Percentiles rank a stretch among this genome's conserved stretches.
Evolutionary conservation across 345 rosid species (phyloP).

Genomic region (Brassica incana): DNA sequence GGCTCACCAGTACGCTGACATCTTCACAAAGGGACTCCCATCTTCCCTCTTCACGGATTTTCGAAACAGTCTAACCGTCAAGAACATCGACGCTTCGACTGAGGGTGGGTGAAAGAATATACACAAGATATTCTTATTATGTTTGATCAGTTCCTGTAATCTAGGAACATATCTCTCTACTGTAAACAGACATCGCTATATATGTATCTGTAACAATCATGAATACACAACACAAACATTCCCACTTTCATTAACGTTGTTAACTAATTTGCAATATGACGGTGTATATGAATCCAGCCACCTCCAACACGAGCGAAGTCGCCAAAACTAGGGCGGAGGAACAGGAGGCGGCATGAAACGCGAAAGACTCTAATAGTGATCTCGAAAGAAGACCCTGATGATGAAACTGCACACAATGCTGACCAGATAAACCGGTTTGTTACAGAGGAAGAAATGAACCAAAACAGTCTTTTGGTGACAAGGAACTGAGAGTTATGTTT

Average conservation of each 20-base stretch:
- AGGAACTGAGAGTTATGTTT: neutral
- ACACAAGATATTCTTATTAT: too few relatives aligned
- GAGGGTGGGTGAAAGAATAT: too few relatives aligned
- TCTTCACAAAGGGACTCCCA: too few relatives aligned
- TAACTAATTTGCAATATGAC: neutral
- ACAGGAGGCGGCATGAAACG: conserved; percentile 41
- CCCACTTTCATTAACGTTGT: neutral
- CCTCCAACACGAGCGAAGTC: conserved; percentile 89
- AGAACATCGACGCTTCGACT: too few relatives aligned
- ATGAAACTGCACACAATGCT: conserved; percentile 19
- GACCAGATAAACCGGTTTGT: conserved; percentile 37
- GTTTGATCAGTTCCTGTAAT: too few relatives aligned
- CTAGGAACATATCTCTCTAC: too few relatives aligned
- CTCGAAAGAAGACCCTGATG: conserved; percentile 37
- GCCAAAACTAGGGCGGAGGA: conserved; percentile 70
- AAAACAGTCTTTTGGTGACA: conserved; percentile 4
- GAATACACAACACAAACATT: too few relatives aligned
- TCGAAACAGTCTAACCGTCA: too few relatives aligned
- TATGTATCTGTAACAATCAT: too few relatives aligned
- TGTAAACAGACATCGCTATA: too few relatives aligned
- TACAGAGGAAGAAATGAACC: conserved; percentile 37
- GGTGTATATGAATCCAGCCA: conserved; percentile 45
- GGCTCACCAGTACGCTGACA: too few relatives aligned
- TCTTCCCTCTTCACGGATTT: too few relatives aligned
- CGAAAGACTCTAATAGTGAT: conserved; percentile 41